Evolutionary conservation across 108 stramenopile genomes (phyloP), one percentile per base, ranked within the genome.

Genomic region (Cyclotella choctawhatcheeana): DNA sequence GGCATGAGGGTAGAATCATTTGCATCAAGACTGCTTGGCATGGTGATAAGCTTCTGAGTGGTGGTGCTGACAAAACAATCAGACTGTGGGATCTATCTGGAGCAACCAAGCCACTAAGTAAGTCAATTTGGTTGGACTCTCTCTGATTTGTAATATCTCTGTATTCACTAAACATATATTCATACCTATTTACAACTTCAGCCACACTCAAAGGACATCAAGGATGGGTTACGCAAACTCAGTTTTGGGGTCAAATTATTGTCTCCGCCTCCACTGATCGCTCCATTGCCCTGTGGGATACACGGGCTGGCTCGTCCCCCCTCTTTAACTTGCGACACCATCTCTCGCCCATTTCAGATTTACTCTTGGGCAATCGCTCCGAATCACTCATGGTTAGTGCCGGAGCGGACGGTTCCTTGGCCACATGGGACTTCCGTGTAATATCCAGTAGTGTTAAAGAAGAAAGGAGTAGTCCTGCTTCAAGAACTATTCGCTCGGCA

Each of bases 21-120:
- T 92, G 88, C 62, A 81, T 95, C 5, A 84, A 89, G 66, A 86
- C 91, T 27, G 93, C 93, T 13, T 95, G 93, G 93, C 93, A 95
- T 67, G 93, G 91, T 10, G 93, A 95, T 63, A 84, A 90, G 32
- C 64, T 91, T 31, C 60, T 95, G 3, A 89, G 88, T 59, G 91
- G 93, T 35, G 93, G 91, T 26, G 87, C 90, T 8, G 93, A 95
- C 76, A 86, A 85, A 27, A 89, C 89, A 0, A 69, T 89, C 8
- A 80, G 91, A 45, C 71, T 95, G 7, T 95, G 93, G 93, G 93
- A 95, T 72, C 63, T 92, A 5, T 48, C 80, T 6, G 85, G 84
- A 16, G 75, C 70, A 56, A 81, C 69, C 26, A 88, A 86, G 58
- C 90, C 87, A 26, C 44, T 92, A 0, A 27, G 55, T 56, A 31